Evolutionary conservation across 768 basidiomycete species (phyloP), one percentile per base, ranked within the genome.

Genomic region (Neoboletus subvelutipes): DNA sequence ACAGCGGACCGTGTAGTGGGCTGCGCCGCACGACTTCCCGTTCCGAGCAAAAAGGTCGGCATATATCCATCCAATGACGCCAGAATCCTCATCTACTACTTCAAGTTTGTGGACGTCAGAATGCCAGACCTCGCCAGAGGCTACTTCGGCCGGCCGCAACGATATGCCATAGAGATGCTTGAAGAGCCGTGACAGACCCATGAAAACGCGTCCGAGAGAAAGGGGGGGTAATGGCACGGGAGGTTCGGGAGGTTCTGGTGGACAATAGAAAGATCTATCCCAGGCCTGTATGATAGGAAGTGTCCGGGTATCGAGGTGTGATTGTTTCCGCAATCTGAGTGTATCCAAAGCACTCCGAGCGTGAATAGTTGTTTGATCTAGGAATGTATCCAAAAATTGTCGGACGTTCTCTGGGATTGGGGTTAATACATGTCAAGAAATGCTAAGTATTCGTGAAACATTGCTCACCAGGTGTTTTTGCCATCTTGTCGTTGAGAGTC

Each of bases 1-100:
- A 74, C 97, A 98, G 4, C 94, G 84, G 26, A 99, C 94, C 7
- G 97, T 98, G 72, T 98, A 99, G 72, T 99, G 97, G 1, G 97
- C 97, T 0, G 97, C 94, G 4, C 94, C 93, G 46, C 85, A 83
- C 5, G 90, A 83, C 73, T 99, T 99, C 12, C 92, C 92, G 31
- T 78, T 76, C 42, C 97, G 78, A 1, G 85, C 81, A 70, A 94
- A 97, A 20, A 98, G 78, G 72, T 99, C 97, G 11, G 92, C 88
- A 68, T 95, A 99, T 69, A 99, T 90, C 83, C 92, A 92, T 1
- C 97, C 97, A 51, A 99, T 85, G 26, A 91, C 71, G 0, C 94
- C 95, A 60, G 82, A 83, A 15, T 86, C 79, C 65, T 98, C 92
- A 68, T 98, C 94, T 18, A 98, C 80, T 3, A 99, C 96, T 67